Evolutionary conservation across 2,329 filamentous ascomycete genomes (phyloP), one percentile per base, ranked within the genome.

Genomic region (Colletotrichum paranaense): DNA sequence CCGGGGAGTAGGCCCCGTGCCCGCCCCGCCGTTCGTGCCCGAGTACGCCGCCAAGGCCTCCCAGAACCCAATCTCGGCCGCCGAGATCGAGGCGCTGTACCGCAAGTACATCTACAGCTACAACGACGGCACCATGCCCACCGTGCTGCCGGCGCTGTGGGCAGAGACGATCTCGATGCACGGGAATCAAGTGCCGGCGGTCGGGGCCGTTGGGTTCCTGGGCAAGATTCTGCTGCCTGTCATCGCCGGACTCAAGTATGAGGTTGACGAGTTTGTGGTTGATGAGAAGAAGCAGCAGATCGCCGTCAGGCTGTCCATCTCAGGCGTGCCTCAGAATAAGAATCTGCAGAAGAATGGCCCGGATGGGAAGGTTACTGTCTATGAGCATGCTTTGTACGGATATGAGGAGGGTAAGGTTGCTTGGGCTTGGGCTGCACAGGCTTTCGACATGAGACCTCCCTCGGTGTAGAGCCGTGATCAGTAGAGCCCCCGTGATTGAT

Each of bases 251-350:
- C 64, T 72, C 5, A 42, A 68, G 52, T 62, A 72, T 52, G 16
- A 30, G 3, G 6, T 72, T 5, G 64, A 72, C 11, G 68, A 72
- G 12, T 30, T 68, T 11, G 64, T 68, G 14, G 19, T 55, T 35
- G 68, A 72, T 8, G 38, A n/a, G 16, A 58, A 52, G 22, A 72
- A 57, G 52, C 69, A 72, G 49, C 69, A 63, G 49, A 32, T 72
- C 1, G 58, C 58, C 19, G 52, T 68, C 8, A 55, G 69, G 49
- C 64, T 72, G 2, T 46, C 64, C 2, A 52, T 72, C 24, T 38
- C 57, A 38, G 69, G 69, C 1, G 63, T 68, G 4, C 57, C 64
- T 6, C 52, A 68, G 64, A 68, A 72, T 3, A 52, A 62, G 52
- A 56, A 35, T 3, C 57, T 72, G 7, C 64, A 62, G 35, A 68